Evolutionary conservation across 805 yeast genomes (phyloP), one percentile per base, ranked within the genome.

Genomic region (Torulaspora franciscae): DNA sequence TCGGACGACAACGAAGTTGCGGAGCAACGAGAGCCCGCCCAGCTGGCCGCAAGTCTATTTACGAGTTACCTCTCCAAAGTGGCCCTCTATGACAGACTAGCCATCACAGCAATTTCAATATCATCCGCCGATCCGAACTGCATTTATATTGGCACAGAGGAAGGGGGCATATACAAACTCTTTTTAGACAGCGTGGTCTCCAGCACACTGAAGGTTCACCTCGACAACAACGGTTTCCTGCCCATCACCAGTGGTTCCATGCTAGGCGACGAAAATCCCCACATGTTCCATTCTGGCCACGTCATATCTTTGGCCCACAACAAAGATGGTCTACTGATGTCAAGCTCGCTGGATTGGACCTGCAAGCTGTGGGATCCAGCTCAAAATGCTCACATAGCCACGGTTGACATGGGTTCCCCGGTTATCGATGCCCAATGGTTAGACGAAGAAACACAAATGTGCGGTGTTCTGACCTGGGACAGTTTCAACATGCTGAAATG

Each of bases 91-190:
- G 57, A 50, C 24, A 51, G 49, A 22, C 32, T 55, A 10, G 50
- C 56, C 29, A 40, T 56, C 8, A 44, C 52, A 4, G 41, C 55
- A 8, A 17, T 56, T n/a, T 37, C 53, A 4, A 43, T 49, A 2
- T 48, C 59, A n/a, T 52, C 57, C 4, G 45, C 46, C 17, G 52
- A 60, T 43, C 49, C 51, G 2, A 49, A 55, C n/a, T 39, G 49
- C 37, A 13, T 59, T 3, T 59, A 54, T 32, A 27, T 57, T 13
- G 62, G 64, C 10, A 45, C 55, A 11, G 61, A 55, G 34, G 61
- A 58, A 29, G 65, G 65, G 14, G 62, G 59, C 4, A 58, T 61
- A 13, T 61, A 58, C 46, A 58, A 52, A 40, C 25, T 60, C 10
- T 15, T 37, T 2, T 37, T 52, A 13, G 50, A 51, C 19, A 10